Evolutionary conservation across 108 stramenopile species (phyloP).

Genomic region (Pseudonitzschia delicatissima): DNA sequence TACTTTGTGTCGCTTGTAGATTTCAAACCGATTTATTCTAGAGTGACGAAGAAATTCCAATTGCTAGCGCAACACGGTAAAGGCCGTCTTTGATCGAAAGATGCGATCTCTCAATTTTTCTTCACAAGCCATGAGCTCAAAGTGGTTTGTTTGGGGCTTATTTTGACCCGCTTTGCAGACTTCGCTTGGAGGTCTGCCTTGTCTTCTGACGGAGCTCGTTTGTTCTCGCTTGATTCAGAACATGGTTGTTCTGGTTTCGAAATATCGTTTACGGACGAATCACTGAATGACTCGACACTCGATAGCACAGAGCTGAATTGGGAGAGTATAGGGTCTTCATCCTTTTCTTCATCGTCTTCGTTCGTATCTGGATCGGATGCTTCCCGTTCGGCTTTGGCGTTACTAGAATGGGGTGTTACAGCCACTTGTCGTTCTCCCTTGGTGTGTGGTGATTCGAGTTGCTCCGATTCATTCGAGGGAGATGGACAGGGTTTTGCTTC

Average conservation of each 20-base stretch:
- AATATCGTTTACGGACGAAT: constrained; percentile 3
- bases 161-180: constrained; percentile 6
- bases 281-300: constrained; percentile 31
- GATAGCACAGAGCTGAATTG: constrained; percentile 31
- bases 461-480: neutral
- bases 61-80: too few species aligned
- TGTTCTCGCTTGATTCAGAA: neutral
- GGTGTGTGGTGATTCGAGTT: neutral
- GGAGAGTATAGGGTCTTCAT: constrained; percentile 28
- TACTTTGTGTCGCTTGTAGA: too few species aligned
- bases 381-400: neutral
- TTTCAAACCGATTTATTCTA: too few species aligned
- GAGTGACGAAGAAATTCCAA: too few species aligned
- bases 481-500: neutral
- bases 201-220: constrained; percentile 11
- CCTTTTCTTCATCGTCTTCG: constrained; percentile 2
- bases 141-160: constrained; percentile 15
- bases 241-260: neutral
- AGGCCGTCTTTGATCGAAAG: too few species aligned
- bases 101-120: neutral
- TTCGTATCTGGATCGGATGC: neutral
- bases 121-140: constrained; percentile 29
- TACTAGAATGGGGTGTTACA: constrained; percentile 21
- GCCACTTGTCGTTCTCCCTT: constrained; percentile 12
- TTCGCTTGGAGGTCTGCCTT: neutral